Conservation (phyloP, 192 early-diverging fungal species). For the Chytriomyces sp. region DNA sequence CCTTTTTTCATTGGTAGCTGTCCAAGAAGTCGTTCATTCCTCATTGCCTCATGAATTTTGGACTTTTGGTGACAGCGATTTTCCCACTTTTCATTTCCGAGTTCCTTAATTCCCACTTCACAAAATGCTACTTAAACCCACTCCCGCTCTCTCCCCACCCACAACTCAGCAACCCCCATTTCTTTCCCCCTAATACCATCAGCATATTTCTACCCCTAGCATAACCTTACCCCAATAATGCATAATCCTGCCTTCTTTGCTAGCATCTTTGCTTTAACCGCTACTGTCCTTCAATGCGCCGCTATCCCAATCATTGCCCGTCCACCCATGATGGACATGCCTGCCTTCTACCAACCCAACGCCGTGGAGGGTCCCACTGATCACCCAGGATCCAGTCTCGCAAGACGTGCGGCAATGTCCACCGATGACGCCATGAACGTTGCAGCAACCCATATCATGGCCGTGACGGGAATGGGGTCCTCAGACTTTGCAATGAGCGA, state of each 20-base stretch:
- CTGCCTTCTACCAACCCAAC: constrained; percentile 4
- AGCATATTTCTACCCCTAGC: constrained; percentile 4
- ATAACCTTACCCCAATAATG: background rate
- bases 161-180: no score
- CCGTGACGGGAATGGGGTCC: background rate
- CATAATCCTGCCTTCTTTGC: constrained; percentile 9
- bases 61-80: no score
- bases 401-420: background rate
- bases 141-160: no score
- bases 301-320: background rate
- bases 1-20: no score
- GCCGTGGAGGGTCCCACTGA: background rate
- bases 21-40: no score
- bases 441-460: background rate
- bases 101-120: no score
- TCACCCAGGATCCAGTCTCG: no score
- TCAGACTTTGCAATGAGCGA: background rate
- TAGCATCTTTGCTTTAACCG: constrained; percentile 6
- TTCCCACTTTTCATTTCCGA: no score
- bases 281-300: background rate
- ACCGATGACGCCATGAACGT: background rate
- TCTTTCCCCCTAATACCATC: background rate
- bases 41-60: no score
- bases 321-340: background rate
- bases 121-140: no score